phyloP scores from a whole-genome alignment of 108 stramenopile species.

The Skeletonema tropicum region DNA sequence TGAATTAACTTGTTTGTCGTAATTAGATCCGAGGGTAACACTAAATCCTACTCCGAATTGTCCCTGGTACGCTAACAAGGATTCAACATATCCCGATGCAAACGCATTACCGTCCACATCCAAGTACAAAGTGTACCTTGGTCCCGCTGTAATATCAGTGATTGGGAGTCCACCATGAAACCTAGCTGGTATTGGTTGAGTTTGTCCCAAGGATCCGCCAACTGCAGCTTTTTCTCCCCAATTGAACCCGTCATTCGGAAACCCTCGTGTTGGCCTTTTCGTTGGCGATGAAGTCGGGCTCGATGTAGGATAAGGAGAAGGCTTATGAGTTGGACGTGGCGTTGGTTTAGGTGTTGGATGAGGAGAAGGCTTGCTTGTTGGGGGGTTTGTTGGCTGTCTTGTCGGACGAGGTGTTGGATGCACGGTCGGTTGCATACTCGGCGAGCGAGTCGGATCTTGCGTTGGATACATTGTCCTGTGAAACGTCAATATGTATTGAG shows the following conservation, averaged over 20 bases:
- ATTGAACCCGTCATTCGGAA: not conserved
- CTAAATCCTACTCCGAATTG: slow-evolving; percentile 30
- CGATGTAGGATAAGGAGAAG: not conserved
- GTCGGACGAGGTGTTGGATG: not conserved
- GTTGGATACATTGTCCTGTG: slow-evolving; percentile 1
- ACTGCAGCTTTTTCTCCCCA: not conserved
- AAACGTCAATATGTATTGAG: not conserved
- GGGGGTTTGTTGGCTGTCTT: too few relatives aligned
- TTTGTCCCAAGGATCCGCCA: not conserved
- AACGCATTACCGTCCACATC: slow-evolving; percentile 24
- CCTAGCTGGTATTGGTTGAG: not conserved
- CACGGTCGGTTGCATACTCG: not conserved
- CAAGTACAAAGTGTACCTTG: slow-evolving; percentile 25
- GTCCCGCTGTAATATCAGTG: slow-evolving; percentile 19
- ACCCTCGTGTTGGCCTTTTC: not conserved
- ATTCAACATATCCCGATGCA: slow-evolving; percentile 33
- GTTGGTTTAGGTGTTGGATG: not conserved
- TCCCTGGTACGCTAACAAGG: slow-evolving; percentile 29
- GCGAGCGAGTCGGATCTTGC: not conserved
- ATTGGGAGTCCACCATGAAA: not conserved
- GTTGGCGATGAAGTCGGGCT: not conserved
- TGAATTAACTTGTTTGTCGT: slow-evolving; percentile 22
- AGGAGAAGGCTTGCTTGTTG: too few relatives aligned
- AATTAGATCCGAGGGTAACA: slow-evolving; percentile 28
- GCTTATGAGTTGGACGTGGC: not conserved